Conservation (phyloP, 768 basidiomycete genomes). For the Trametes cinnabarina region DNA sequence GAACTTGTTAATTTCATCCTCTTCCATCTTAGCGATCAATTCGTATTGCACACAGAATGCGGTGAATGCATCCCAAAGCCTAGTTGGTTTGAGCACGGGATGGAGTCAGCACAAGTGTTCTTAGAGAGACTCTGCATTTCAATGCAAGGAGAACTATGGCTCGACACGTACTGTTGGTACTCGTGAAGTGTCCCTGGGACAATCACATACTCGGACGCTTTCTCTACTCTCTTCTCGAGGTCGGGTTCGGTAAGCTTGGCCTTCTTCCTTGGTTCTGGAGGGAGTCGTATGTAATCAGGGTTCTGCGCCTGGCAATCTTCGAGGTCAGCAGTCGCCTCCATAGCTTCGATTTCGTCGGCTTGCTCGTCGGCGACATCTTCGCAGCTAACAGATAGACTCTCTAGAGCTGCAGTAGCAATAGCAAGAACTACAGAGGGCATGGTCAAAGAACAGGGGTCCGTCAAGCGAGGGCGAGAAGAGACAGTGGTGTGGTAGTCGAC, state of each 20-base stretch:
- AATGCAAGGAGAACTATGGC: too few species aligned
- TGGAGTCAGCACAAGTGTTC: too few species aligned
- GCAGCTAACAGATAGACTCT: neutral
- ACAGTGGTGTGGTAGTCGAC: too few species aligned
- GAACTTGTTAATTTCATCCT: neutral
- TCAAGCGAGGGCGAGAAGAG: neutral
- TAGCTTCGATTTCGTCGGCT: neutral
- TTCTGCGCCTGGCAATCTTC: neutral
- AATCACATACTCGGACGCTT: neutral
- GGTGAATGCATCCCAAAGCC: constrained; percentile 2
- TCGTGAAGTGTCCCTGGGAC: neutral
- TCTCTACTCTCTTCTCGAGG: neutral
- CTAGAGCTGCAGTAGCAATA: neutral
- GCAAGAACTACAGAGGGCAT: neutral
- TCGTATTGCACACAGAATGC: neutral
- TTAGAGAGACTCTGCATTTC: too few species aligned
- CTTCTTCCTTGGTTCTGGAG: neutral
- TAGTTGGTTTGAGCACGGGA: too few species aligned
- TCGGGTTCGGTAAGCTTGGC: neutral
- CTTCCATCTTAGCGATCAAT: neutral
- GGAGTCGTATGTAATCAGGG: neutral
- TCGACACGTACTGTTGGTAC: neutral
- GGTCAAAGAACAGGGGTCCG: neutral
- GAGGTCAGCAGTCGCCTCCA: neutral
- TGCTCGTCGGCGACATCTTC: neutral